Base-by-base conservation (phyloP, 2,329 filamentous ascomycete species). In the Apiospora saccharicola region DNA sequence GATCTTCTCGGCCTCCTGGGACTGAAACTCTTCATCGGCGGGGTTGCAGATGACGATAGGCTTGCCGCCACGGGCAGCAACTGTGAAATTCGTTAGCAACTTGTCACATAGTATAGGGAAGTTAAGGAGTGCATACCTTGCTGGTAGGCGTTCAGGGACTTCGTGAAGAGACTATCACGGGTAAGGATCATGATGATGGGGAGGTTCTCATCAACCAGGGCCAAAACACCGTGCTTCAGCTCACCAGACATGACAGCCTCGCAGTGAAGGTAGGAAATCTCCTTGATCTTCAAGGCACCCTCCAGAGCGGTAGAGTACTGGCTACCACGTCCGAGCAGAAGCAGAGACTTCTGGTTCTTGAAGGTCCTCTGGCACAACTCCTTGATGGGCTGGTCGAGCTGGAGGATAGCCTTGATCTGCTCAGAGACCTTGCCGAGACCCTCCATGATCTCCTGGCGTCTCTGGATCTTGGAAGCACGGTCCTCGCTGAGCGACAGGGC, bases 131-230 rank as follows among this genome's bases (percentile, higher is more conserved):
- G 82, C 89, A 82, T 87, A 94, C 92, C 92, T 89, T 99, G 96
- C 86, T 99, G 96, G 85, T 98, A 99, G 79, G 96, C 96, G 84
- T 99, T 99, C 80, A 99, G 89, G n/a, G 96, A 98, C 88, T 99
- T 99, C 83, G 93, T 93, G 87, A 99, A 99, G 81, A 99, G 92
- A 78, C 95, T 90, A 82, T 99, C 96, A 74, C 96, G 93, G 71
- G 96, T 99, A 74, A 99, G 89, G 81, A 99, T 98, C 96, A 99
- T 99, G 85, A 99, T 98, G 83, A 99, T 99, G 75, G 96, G 96
- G 49, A 99, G 91, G 85, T 98, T 96, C 90, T 99, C 96, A 80
- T 99, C 96, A 73, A 99, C 96, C 75, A 99, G 90, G 70, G 96
- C 96, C 81, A 99, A 88, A 70, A 99, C 96, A 88, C 96, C 96